Base-by-base conservation (phyloP, 2,329 filamentous ascomycete genomes). In the Epichloe sp. region DNA sequence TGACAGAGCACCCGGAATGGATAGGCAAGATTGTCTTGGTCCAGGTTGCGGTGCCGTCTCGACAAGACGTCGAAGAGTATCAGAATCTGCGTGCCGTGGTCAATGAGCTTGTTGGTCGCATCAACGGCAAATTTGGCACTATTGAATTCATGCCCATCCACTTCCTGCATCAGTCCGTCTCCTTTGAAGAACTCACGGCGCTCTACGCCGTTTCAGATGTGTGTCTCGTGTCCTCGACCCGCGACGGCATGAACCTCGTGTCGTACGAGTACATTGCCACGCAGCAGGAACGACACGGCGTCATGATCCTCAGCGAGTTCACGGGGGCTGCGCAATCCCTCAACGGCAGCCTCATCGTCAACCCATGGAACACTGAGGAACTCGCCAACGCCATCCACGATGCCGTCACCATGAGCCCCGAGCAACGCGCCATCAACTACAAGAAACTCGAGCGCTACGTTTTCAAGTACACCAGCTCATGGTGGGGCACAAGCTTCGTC, bases 81-180 rank as follows among this genome's bases (percentile, higher is more conserved):
- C 91, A 97, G 67, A 96, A 97, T 63, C 76, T 98, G 37, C 84
- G 91, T 31, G 89, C 90, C 19, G 88, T 95, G 4, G 90, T 96
- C 63, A 98, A 97, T 66, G 93, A 98, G 71, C 79, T 97, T 11
- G 91, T 97, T 14, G 93, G 93, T 38, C 82, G 91, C 54, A 97
- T 98, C 72, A 98, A 98, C 64, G 93, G 93, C 63, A 89, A 87
- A 65, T 97, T 96, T 63, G 90, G 91, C 65, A 96, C 90, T 35
- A 85, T 97, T 62, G 91, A 97, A 68, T 97, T 96, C 72, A 96
- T 95, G 85, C 93, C 93, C 1, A 97, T 98, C 60, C 93, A 97
- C 69, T 97, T 96, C 73, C 83, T 97, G 62, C 93, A 97, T 72
- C 94, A 96, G 71, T 95, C 88, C 4, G 89, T 97, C 63, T 82